Base-by-base conservation (phyloP, 192 early-diverging fungal genomes). In the Linnemannia exigua region DNA sequence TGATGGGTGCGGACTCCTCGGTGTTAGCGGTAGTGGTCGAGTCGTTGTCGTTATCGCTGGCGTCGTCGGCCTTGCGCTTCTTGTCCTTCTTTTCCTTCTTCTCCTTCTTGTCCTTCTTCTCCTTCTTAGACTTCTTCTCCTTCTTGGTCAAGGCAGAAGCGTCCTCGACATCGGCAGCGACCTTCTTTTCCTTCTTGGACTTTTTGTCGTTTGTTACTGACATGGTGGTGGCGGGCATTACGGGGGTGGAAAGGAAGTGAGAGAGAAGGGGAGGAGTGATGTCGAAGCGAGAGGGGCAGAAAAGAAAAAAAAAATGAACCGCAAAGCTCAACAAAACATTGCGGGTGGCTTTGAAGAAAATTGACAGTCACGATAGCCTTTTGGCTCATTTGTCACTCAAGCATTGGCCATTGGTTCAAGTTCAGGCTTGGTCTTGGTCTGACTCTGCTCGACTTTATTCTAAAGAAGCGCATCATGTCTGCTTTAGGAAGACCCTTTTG, bases 1-100 rank as follows among this genome's bases (percentile, higher is more conserved):
- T 58, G 35, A 75, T 69, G 31, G 82, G 82, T 22, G 71, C 70
- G 28, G 58, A 28, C 3, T 44, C 70, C n/a, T 54, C 58, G 17
- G 38, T 52, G 50, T 33, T 44, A 31, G 70, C 41, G n/a, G 47
- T 44, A 36, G 76, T 67, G 31, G 66, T 44, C 25, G 51, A 61
- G 47, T 33, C 72, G 52, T 47, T 36, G n/a, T 33, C 41, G 37
- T 79, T 44, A 33, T 83, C 71, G 20, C 73, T 73, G 46, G 76
- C 68, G 19, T 86, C 79, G 20, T 74, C 76, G 25, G 67, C 71
- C 76, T 86, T 86, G 20, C 76, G 69, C 70, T 86, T 86, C 78
- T 86, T 79, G 17, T 80, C 75, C 47, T 90, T 90, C 77, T 90
- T 79, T 19, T 87, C 74, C 70, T 81, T 80, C 67, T 81, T 71